Percentiles rank a stretch among this genome's conserved stretches.
Evolutionary conservation across 164 flowering plant species (phyloP).

Genomic region (Hamamelis virginiana): DNA sequence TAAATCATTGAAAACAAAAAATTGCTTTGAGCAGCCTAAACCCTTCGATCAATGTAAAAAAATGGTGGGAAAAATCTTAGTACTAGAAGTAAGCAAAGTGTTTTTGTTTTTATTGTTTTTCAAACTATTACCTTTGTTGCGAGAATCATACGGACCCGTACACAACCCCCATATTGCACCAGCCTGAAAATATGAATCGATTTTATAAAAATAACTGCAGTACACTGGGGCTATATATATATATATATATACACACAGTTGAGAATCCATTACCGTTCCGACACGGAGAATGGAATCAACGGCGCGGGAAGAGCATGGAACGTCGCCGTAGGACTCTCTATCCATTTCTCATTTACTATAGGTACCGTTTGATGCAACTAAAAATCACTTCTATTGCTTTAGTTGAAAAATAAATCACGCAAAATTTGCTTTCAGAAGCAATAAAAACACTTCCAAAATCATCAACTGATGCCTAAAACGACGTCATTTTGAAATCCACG

Average conservation of each 20-base stretch:
- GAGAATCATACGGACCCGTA: conserved; percentile 54
- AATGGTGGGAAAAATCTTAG: neutral
- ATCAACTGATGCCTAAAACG: too few species aligned
- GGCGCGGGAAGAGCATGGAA: conserved; percentile 72
- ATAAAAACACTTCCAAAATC: too few species aligned
- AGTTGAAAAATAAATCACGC: too few species aligned
- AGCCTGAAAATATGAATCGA: conserved; percentile 45
- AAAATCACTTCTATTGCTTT: too few species aligned
- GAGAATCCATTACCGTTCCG: conserved; percentile 43
- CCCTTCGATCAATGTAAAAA: too few species aligned
- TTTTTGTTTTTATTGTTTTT: too few species aligned
- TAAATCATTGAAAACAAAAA: neutral
- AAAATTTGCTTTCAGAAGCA: too few species aligned
- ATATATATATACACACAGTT: neutral
- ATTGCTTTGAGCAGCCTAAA: neutral
- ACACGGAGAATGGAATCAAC: conserved; percentile 58
- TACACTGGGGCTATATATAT: neutral
- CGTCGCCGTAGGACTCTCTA: conserved; percentile 28
- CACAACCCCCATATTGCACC: conserved; percentile 77
- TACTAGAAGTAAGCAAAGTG: neutral
- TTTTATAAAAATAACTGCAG: neutral
- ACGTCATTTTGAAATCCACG: too few species aligned
- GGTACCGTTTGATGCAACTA: too few species aligned
- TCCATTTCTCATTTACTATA: conserved; percentile 38
- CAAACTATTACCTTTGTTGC: conserved; percentile 39